Evolutionary conservation across 2,329 filamentous ascomycete species (phyloP), one percentile per base, ranked within the genome.

Genomic region (Meredithiella fracta): DNA sequence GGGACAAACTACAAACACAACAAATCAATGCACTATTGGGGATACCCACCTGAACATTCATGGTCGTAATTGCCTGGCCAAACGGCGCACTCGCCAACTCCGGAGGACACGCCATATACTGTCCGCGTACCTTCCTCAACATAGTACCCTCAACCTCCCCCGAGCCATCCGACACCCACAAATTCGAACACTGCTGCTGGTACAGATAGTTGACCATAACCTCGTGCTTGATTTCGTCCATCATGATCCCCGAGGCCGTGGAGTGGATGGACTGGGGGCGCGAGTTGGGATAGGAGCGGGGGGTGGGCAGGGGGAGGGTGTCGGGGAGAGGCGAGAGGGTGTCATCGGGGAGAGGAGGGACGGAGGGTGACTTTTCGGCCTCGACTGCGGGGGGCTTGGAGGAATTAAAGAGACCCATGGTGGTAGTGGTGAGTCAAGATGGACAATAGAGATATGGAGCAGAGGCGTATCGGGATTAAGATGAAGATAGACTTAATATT

Each of bases 191-290:
- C 68, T 88, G 84, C 65, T 89, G 83, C 66, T 89, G 85, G 67
- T 87, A 87, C 25, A 90, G 72, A 65, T 86, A 87, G 68, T 86
- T 88, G 59, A 86, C 83, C 84, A 89, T 89, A 59, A 89, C 82
- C 67, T 89, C 85, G 64, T 87, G 82, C 67, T 84, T 86, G 67
- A 87, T 84, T 60, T 86, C 83, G 59, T 86, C 82, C 9, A 85
- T 67, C 57, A 75, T 68, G 40, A 76, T 78, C 63, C 74, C 34
- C 2, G 56, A 58, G 9, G 23, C 38, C 9, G 26, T 50, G 1
- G 52, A 54, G 25, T 17, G 31, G 1, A 44, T 54, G 26, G 26
- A 50, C 25, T 51, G 51, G 2, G 56, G 51, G 7, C 51, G 51
- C 9, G 29, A 54, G n/a, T 38, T 23, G 6, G 29, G 29, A 34